A percentile compares a stretch with the other conserved stretches of the same genome.
Conservation (phyloP, 306 rosid species). For the Vicia villosa region DNA sequence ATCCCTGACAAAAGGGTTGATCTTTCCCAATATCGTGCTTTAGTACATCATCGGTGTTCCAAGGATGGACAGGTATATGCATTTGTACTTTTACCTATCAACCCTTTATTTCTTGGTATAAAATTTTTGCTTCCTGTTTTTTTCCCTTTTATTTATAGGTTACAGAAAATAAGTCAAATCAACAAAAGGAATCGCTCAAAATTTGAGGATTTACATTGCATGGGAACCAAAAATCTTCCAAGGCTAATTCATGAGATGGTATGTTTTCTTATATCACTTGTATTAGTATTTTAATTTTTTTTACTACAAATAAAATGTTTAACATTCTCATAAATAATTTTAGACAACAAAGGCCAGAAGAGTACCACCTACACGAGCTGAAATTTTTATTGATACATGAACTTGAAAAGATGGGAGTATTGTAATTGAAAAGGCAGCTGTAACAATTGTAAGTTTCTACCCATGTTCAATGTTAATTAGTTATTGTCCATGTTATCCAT, state of each 20-base stretch:
- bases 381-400: neutral
- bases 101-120: too few species aligned
- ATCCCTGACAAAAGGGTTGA: neutral
- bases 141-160: neutral
- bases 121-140: too few species aligned
- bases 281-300: neutral
- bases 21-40: neutral
- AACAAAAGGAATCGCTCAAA: neutral
- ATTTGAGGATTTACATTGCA: neutral
- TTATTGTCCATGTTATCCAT: too few species aligned
- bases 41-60: constrained; percentile 2
- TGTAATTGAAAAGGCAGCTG: neutral
- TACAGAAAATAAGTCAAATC: neutral
- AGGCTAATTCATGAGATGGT: neutral
- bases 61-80: neutral
- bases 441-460: neutral
- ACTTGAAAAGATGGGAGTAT: neutral
- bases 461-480: too few species aligned
- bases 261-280: neutral
- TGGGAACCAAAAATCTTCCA: neutral
- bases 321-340: neutral
- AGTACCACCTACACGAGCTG: neutral
- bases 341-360: neutral
- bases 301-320: neutral
- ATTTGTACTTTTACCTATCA: too few species aligned